phyloP scores from a whole-genome alignment of 2,329 filamentous ascomycete genomes.

The Drechslerella dactyloides region DNA sequence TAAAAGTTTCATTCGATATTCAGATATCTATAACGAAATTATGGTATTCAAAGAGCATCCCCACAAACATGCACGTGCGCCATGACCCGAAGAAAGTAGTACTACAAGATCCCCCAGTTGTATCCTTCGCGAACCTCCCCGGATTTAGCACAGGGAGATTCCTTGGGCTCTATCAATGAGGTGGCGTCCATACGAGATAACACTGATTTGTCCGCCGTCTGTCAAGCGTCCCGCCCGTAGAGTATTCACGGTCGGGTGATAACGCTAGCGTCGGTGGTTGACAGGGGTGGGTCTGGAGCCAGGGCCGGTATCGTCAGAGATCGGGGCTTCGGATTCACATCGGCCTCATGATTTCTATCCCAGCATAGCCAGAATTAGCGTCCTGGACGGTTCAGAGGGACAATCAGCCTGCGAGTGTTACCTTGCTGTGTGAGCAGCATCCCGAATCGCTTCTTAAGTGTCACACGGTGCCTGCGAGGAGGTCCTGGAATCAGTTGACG shows the following conservation, averaged over 20 bases:
- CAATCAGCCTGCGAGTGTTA: conserved; percentile 14
- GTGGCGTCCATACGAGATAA: too few relatives aligned
- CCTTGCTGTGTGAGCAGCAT: conserved; percentile 83
- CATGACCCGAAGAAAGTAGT: too few relatives aligned
- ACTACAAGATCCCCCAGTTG: too few relatives aligned
- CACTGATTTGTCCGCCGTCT: too few relatives aligned
- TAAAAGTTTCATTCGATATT: conserved; percentile 10
- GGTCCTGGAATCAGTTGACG: not conserved
- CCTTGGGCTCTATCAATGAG: too few relatives aligned
- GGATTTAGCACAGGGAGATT: too few relatives aligned
- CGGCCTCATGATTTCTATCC: conserved; percentile 59
- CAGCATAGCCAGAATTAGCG: conserved; percentile 59
- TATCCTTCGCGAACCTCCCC: too few relatives aligned
- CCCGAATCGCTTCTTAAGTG: conserved; percentile 90
- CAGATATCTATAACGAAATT: not conserved
- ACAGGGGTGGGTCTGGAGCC: too few relatives aligned
- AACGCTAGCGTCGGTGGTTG: not conserved
- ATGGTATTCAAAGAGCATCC: not conserved
- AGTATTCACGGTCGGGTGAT: not conserved
- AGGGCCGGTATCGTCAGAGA: not conserved
- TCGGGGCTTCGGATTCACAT: conserved; percentile 17
- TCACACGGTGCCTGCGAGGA: conserved; percentile 78
- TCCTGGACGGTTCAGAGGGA: not conserved
- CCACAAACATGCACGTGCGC: not conserved
- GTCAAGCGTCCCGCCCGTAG: not conserved